phyloP scores from a whole-genome alignment of 768 basidiomycete genomes.

The Pilatotrama ljubarskyi region DNA sequence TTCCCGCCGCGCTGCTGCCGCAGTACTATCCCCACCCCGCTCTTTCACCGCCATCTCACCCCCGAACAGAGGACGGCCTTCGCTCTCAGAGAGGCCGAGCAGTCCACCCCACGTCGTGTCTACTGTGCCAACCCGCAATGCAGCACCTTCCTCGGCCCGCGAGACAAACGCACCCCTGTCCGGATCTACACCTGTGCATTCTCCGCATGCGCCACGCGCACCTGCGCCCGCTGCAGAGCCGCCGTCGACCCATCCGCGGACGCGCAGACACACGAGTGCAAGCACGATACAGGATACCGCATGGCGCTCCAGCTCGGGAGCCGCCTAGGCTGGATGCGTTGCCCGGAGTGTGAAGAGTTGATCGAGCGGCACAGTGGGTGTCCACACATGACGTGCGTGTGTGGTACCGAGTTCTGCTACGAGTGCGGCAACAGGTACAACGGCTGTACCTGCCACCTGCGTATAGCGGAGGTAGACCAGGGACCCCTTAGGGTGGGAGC shows the following conservation, averaged over 20 bases:
- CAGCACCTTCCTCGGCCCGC: constrained; percentile 30
- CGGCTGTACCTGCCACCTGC: constrained; percentile 28
- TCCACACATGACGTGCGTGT: constrained; percentile 34
- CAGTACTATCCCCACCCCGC: constrained; percentile 26
- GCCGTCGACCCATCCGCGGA: constrained; percentile 5
- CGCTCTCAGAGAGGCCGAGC: constrained; percentile 23
- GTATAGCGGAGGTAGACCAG: too few species aligned
- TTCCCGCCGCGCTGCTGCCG: constrained; percentile 44
- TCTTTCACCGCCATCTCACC: constrained; percentile 21
- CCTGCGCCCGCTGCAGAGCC: constrained; percentile 24
- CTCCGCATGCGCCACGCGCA: constrained; percentile 17
- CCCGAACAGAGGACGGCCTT: constrained; percentile 11
- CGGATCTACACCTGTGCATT: constrained; percentile 14
- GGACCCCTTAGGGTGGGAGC: too few species aligned
- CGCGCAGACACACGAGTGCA: constrained; percentile 17
- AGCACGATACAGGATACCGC: constrained; percentile 1
- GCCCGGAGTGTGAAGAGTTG: constrained; percentile 31
- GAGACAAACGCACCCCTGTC: constrained; percentile 1
- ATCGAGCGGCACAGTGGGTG: constrained; percentile 32
- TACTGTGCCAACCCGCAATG: constrained; percentile 31
- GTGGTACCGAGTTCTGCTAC: constrained; percentile 27
- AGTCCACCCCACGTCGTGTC: constrained; percentile 26
- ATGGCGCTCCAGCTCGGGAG: constrained; percentile 18
- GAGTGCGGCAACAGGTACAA: constrained; percentile 27
- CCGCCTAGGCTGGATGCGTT: constrained; percentile 28